Base-by-base conservation (phyloP, 176 grass and related monocot genomes). In the Dactylis glomerata region DNA sequence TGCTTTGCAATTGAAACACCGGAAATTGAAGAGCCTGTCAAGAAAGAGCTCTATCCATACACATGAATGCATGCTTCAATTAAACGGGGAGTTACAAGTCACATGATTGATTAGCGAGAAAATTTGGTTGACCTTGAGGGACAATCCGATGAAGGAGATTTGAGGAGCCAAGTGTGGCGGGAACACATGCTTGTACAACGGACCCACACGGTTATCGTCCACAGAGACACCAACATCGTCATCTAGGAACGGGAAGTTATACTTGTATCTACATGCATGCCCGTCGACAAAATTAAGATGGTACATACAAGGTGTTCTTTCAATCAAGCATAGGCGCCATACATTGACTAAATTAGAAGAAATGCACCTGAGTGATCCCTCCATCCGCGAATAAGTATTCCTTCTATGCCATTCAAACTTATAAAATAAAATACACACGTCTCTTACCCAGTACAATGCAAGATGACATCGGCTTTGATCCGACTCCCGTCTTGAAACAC, bases 131-230 rank as follows among this genome's bases (percentile, higher is more conserved):
- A 91, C 89, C 90, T 76, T 85, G 56, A 89, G 84, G 5, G 88
- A 88, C 63, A 91, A 2, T 42, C 93, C 90, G 30, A 92, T 72
- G 88, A 95, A 92, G 37, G 93, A 86, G 37, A 92, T 78, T 54
- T 1, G 37, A 55, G 93, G 90, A 66, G 90, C 90, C 64, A 84
- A 28, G 28, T 62, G 50, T 8, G 90, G 93, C 4, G 76, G 83
- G 57, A 92, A 95, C 34, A 92, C 76, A 45, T 96, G 91, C 78
- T 96, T 92, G 83, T 92, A 96, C 4, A 92, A 72, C 12, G 91
- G 88, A 6, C 52, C 66, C 1, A 96, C 86, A 23, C 88, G 72
- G 65, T 96, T 92, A 56, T 92, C 90, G 49, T 92, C 86, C 15
- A 95, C 90, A 45, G 23, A 62, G 10, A 92, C 33, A 34, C 49